Base-by-base conservation (phyloP, 2,329 filamentous ascomycete genomes). In the Tolypocladium inflatum region DNA sequence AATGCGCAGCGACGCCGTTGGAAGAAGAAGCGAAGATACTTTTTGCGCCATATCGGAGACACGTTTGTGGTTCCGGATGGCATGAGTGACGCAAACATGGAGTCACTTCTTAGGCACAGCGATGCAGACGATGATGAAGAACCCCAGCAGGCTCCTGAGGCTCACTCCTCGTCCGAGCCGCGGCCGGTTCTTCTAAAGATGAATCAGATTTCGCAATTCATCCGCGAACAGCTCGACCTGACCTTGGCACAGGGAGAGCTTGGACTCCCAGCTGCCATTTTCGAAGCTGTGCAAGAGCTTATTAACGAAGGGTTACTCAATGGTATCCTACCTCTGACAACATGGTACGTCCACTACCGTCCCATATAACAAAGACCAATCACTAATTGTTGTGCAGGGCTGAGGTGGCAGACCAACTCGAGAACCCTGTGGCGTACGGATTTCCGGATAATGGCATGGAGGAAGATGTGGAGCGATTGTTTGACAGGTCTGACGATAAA, bases 21-120 rank as follows among this genome's bases (percentile, higher is more conserved):
- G 65, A 70, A 60, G 30, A 70, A 61, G 42, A 67, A 65, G 41
- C 66, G 71, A 19, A 67, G 59, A 21, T 58, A 60, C 2, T 65
- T 71, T 38, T 57, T 72, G 26, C 65, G 60, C 2, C 65, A 70
- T 33, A 66, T 73, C 53, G 64, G 61, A 11, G 62, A 62, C 6
- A 62, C 67, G 2, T 75, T 76, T 58, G 67, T 74, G n/a, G 62
- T 75, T 15, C 73, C 74, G 1, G 74, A 76, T 54, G 64, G 64
- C 6, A 63, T 73, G 59, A 63, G 64, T 13, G 68, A 71, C 7
- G 60, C 62, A 2, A 62, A 67, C 6, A 45, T 70, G 19, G 61
- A 66, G 15, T 52, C 55, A 5, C 51, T 68, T 11, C 41, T 63
- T 11, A 51, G 45, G n/a, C 39, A 30, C 8, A 43, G 51, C 33